Evolutionary conservation across 2,329 filamentous ascomycete genomes (phyloP).

Genomic region (Davidsoniella neocaledoniae): DNA sequence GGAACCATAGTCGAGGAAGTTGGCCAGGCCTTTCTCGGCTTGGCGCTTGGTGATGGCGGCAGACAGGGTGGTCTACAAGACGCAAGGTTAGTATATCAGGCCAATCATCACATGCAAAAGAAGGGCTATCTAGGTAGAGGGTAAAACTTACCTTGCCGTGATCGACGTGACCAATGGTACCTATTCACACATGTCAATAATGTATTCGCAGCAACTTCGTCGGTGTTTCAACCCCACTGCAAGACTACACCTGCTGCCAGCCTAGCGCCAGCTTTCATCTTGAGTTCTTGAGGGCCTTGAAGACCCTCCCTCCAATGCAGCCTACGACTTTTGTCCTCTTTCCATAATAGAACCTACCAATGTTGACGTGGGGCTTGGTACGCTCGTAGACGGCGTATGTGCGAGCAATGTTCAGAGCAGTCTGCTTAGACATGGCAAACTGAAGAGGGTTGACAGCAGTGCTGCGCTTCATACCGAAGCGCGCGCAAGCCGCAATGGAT

Average conservation of each 20-base stretch:
- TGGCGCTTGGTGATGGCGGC: slow-evolving; percentile 98
- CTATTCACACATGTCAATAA: slow-evolving; percentile 26
- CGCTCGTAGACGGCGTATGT: slow-evolving; percentile 63
- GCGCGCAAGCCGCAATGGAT: slow-evolving; percentile 61
- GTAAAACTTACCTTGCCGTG: slow-evolving; percentile 69
- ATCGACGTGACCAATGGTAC: slow-evolving; percentile 98
- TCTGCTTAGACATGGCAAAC: slow-evolving; percentile 45
- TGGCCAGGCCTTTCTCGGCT: slow-evolving; percentile 82
- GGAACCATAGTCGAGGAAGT: slow-evolving; percentile 89
- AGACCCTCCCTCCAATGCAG: background rate
- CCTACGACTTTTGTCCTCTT: too few species aligned
- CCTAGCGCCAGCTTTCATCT: background rate
- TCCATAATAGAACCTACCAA: slow-evolving; percentile 42
- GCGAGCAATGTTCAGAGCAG: slow-evolving; percentile 47
- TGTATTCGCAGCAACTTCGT: background rate
- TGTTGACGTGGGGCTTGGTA: slow-evolving; percentile 94
- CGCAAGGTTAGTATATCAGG: background rate
- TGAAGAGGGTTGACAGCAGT: slow-evolving; percentile 62
- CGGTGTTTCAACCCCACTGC: background rate
- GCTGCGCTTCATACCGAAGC: slow-evolving; percentile 52
- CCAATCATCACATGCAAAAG: background rate
- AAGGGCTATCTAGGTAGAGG: background rate
- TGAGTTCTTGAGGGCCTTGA: background rate
- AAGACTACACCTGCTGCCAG: background rate
- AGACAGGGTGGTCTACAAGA: slow-evolving; percentile 73